Base-by-base conservation (phyloP, 1,284 basidiomycete species). In the Puccinia triticina region DNA sequence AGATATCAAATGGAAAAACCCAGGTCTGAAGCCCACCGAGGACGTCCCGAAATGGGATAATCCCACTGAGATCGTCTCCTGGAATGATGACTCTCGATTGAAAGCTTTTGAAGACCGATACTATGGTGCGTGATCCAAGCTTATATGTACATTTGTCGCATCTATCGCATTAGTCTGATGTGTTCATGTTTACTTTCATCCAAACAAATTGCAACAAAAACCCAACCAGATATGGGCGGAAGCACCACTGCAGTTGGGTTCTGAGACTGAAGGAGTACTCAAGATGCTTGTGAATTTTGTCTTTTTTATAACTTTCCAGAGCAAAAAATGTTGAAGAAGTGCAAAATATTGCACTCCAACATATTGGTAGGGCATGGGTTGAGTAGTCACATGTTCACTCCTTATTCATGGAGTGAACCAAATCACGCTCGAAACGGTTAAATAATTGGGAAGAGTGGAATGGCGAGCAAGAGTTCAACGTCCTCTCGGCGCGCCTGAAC, bases 101-200 rank as follows among this genome's bases (percentile, higher is more conserved):
- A 59, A 32, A 23, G 83, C 83, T 48, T 88, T 88, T 83, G 88
- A 88, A 82, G 83, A 84, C 26, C 84, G 84, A 21, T 84, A 88
- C 26, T 88, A 87, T 83, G 85, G 77, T 78, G 34, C 3, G 48
- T 43, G 7, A 61, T 57, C 34, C 1, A 55, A n/a, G 8, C 61
- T 59, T 77, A 7, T 74, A 26, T 7, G 26, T 61, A 46, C 57
- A 16, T 29, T 32, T 32, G 57, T 61, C n/a, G 14, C 18, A 11
- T 29, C 32, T 14, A 26, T 18, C 26, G 18, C 14, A 48, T 64
- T 43, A 66, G 46, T 64, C 59, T 64, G 21, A 29, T 40, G 14
- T 57, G 8, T 34, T 53, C n/a, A 50, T 43, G 26, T 29, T 71
- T n/a, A n/a, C 43, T 71, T 46, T 48, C 8, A n/a, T 23, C 21